phyloP scores from a whole-genome alignment of 805 yeast species.

The Nakazawaea laoshanensis region DNA sequence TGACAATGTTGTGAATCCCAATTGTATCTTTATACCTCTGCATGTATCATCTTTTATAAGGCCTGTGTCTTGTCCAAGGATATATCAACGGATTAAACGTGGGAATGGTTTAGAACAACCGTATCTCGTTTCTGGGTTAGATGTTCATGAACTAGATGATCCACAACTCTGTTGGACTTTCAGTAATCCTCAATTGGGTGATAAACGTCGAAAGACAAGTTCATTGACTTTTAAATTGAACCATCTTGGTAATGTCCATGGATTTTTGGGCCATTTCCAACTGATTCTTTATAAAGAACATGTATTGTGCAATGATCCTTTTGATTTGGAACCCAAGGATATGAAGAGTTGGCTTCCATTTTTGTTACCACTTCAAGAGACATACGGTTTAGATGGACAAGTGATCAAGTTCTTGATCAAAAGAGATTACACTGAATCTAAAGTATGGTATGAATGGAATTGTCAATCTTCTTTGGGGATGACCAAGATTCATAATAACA shows the following conservation, averaged over 20 bases:
- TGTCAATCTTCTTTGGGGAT: conserved; percentile 40
- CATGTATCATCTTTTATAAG: conserved; percentile 51
- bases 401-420: conserved; percentile 45
- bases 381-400: conserved; percentile 42
- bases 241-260: conserved; percentile 54
- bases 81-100: conserved; percentile 27
- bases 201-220: too few species aligned
- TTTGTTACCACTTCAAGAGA: conserved; percentile 46
- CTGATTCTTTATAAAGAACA: conserved; percentile 59
- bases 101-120: conserved; percentile 14
- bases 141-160: too few species aligned
- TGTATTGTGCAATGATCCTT: conserved; percentile 41
- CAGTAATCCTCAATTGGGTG: too few species aligned
- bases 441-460: conserved; percentile 67
- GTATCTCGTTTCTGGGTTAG: conserved; percentile 23
- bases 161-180: too few species aligned
- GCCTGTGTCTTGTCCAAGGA: conserved; percentile 56
- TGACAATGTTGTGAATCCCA: conserved; percentile 29
- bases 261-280: conserved; percentile 67
- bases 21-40: conserved; percentile 56
- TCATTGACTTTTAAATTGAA: conserved; percentile 29
- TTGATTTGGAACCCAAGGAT: conserved; percentile 26
- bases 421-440: conserved; percentile 26
- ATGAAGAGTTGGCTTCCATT: conserved; percentile 64
- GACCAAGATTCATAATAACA: conserved; percentile 29